phyloP scores from a whole-genome alignment of 257 asterid species.

The Rubia yunnanensis region DNA sequence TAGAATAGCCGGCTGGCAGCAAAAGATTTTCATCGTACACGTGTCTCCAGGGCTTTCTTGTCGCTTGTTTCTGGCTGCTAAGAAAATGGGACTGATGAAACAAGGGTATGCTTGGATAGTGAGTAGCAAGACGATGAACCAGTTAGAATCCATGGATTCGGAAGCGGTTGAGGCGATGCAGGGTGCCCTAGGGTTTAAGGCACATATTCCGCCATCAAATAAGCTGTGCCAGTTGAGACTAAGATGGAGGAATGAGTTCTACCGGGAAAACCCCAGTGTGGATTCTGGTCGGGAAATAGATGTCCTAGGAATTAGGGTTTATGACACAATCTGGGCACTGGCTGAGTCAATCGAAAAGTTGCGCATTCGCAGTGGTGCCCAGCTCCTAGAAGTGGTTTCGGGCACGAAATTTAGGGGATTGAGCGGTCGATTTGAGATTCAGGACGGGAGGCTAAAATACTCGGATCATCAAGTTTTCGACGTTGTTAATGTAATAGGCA shows the following conservation, averaged over 20 bases:
- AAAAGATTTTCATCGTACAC: conserved; percentile 25
- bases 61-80: conserved; percentile 22
- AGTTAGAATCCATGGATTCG: conserved; percentile 15
- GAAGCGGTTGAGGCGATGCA: conserved; percentile 23
- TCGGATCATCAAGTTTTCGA: conserved; percentile 14
- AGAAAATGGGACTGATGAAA: conserved; percentile 29
- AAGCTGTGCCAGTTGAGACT: conserved; percentile 15
- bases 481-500: conserved; percentile 31
- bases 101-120: conserved; percentile 40
- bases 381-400: not conserved
- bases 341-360: conserved; percentile 26
- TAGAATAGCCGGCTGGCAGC: conserved; percentile 11
- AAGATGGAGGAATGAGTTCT: conserved; percentile 27
- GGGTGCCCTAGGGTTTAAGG: conserved; percentile 34
- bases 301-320: conserved; percentile 29
- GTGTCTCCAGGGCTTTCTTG: conserved; percentile 29
- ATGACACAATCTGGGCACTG: conserved; percentile 33
- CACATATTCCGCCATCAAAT: conserved; percentile 24
- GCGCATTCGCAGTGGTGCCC: not conserved
- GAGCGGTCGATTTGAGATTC: conserved; percentile 19
- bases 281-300: conserved; percentile 12
- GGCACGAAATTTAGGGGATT: conserved; percentile 16
- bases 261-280: conserved; percentile 5
- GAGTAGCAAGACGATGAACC: conserved; percentile 35
- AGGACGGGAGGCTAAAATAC: conserved; percentile 18